Base-by-base conservation (phyloP, 2,329 filamentous ascomycete genomes). In the Hypomyces rosellus region DNA sequence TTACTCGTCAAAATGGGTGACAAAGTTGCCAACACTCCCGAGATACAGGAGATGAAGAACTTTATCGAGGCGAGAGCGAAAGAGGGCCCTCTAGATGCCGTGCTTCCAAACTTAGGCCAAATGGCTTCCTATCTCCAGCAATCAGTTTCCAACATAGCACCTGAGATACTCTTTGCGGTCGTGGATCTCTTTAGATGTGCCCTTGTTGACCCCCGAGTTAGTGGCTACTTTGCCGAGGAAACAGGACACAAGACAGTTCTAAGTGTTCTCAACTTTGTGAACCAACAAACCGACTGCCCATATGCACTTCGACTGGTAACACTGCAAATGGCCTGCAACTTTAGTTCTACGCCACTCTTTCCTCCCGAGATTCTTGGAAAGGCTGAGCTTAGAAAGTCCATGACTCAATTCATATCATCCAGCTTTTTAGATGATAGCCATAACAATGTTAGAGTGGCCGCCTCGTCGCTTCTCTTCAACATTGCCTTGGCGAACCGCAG, bases 241-340 rank as follows among this genome's bases (percentile, higher is more conserved):
- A 65, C 73, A 14, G 73, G 73, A 8, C 83, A 88, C 51, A 68
- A 70, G 47, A 89, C 86, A 0, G 71, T 92, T 13, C 63, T 76
- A 34, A 72, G 78, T 0, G 68, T 96, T 2, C 64, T 89, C 3
- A 67, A 77, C 3, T 70, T 80, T 36, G 78, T 89, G 41, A 82
- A 79, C 55, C 65, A 71, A 5, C 73, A 79, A 33, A 63, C 71
- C 8, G 67, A 72, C 1, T 87, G 84, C 38, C 89, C 89, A 0
- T 96, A 96, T 63, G 84, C 88, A 4, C 76, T 95, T 1, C 85
- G 89, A 13, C 81, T 96, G 2, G 88, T 95, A 14, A 86, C 89
- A 1, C 70, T 95, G 18, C 91, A 96, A 59, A 78, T 92, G 61
- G 78, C 82, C 1, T 95, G 89, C 69, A 96, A 96, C 61, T 74